Percentiles rank a stretch among this genome's conserved stretches.
Evolutionary conservation across 768 basidiomycete species (phyloP).

Genomic region (Panaeolus papilionaceus): DNA sequence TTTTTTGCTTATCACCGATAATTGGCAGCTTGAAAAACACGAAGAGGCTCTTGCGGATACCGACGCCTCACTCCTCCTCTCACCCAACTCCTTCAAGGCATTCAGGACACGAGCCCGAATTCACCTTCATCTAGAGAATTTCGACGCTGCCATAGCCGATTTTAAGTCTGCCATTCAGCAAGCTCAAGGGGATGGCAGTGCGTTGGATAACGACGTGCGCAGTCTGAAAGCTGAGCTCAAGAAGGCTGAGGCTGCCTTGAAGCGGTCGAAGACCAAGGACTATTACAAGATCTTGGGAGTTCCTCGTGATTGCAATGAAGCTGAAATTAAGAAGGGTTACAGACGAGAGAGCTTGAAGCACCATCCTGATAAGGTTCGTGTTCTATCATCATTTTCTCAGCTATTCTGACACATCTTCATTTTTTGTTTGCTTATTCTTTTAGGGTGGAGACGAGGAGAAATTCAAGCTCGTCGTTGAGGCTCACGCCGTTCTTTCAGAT

Average conservation of each 20-base stretch:
- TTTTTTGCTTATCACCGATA: slow-evolving; percentile 12
- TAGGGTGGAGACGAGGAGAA: slow-evolving; percentile 95
- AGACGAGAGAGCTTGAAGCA: slow-evolving; percentile 85
- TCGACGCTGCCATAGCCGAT: slow-evolving; percentile 72
- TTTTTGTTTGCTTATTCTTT: neutral
- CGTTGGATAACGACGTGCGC: slow-evolving; percentile 63
- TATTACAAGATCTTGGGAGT: slow-evolving; percentile 84
- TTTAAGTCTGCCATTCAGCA: slow-evolving; percentile 84
- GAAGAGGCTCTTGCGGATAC: slow-evolving; percentile 77
- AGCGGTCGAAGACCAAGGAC: slow-evolving; percentile 90
- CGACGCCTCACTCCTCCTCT: slow-evolving; percentile 65
- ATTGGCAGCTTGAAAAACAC: slow-evolving; percentile 61
- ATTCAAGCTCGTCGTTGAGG: slow-evolving; percentile 90
- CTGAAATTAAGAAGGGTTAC: slow-evolving; percentile 92
- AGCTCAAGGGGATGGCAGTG: slow-evolving; percentile 63
- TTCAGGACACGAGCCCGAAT: slow-evolving; percentile 87
- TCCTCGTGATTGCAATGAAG: slow-evolving; percentile 62
- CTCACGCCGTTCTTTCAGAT: slow-evolving; percentile 83
- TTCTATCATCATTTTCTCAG: slow-evolving; percentile 18
- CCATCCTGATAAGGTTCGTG: slow-evolving; percentile 80
- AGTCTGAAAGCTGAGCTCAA: slow-evolving; percentile 70
- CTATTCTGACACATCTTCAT: neutral
- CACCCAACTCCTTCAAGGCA: slow-evolving; percentile 80
- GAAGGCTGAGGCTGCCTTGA: slow-evolving; percentile 83
- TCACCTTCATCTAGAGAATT: slow-evolving; percentile 74